Conservation (phyloP, 768 basidiomycete genomes). For the Asterophora lycoperdoides region DNA sequence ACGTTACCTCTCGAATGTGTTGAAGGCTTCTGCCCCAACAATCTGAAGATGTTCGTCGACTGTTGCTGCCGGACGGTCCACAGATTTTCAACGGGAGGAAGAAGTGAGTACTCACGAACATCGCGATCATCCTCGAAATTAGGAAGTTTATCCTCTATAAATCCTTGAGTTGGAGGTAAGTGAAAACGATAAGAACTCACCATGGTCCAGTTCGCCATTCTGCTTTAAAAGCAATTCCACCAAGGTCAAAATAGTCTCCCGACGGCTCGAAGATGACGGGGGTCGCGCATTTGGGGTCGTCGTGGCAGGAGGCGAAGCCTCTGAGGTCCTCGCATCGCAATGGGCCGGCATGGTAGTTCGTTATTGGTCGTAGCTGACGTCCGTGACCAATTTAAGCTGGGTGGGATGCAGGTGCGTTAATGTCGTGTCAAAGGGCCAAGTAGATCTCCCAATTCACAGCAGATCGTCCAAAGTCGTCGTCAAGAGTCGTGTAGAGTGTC, state of each 20-base stretch:
- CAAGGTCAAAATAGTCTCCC: constrained; percentile 46
- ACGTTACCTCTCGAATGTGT: constrained; percentile 56
- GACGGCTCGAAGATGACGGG: constrained; percentile 29
- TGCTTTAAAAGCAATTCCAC: constrained; percentile 47
- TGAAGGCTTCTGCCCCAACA: constrained; percentile 61
- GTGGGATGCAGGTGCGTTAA: constrained; percentile 8
- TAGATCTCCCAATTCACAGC: neutral
- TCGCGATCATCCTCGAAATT: constrained; percentile 62
- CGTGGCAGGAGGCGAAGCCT: constrained; percentile 17
- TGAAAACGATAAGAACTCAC: constrained; percentile 20
- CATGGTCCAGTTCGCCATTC: constrained; percentile 25
- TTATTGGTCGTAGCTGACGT: neutral
- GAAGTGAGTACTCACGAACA: constrained; percentile 47
- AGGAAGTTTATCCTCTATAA: constrained; percentile 34
- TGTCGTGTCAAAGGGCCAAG: constrained; percentile 18
- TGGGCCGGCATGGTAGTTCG: constrained; percentile 17
- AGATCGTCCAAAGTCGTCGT: constrained; percentile 10
- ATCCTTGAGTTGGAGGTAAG: neutral
- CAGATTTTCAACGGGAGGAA: neutral
- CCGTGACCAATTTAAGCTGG: neutral
- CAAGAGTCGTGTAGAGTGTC: constrained; percentile 3
- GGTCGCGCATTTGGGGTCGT: constrained; percentile 24
- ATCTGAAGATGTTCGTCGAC: constrained; percentile 69
- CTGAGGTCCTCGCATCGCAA: constrained; percentile 17
- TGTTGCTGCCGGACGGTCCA: constrained; percentile 36